Evolutionary conservation across 495 filamentous ascomycete species (phyloP).

Genomic region (Xylaria cubensis): DNA sequence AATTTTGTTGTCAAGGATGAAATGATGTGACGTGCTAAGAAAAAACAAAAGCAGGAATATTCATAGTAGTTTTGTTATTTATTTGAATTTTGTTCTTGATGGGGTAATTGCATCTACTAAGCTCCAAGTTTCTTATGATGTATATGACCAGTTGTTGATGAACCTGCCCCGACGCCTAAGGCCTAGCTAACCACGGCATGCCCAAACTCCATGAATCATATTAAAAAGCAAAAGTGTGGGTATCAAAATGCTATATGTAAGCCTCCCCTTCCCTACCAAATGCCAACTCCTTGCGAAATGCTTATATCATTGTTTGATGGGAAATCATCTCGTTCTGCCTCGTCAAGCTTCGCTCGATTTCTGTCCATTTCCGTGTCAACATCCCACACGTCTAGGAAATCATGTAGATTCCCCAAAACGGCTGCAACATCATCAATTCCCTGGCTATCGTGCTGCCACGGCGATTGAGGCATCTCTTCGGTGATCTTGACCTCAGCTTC

Average conservation of each 20-base stretch:
- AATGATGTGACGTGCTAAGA: no score
- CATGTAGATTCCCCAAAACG: conserved; percentile 50
- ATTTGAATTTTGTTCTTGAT: background rate
- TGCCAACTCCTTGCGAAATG: conserved; percentile 13
- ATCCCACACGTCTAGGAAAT: conserved; percentile 51
- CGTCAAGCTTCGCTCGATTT: conserved; percentile 21
- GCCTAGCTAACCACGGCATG: background rate
- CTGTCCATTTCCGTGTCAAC: conserved; percentile 46
- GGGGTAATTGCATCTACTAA: background rate
- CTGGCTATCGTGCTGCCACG: conserved; percentile 35
- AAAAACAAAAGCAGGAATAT: no score
- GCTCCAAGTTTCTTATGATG: background rate
- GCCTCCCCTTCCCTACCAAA: conserved; percentile 14
- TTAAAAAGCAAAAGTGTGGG: conserved; percentile 7
- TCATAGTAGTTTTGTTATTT: no score
- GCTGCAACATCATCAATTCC: conserved; percentile 49
- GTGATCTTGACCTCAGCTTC: background rate
- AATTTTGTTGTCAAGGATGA: no score
- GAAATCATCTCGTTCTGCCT: background rate
- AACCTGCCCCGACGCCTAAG: background rate
- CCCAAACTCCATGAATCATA: background rate
- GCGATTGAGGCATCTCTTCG: conserved; percentile 27
- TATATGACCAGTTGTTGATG: background rate
- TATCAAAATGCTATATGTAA: conserved; percentile 19
- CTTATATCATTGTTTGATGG: conserved; percentile 13